Conservation (phyloP, 176 grass and related monocot species). For the Typha latifolia region DNA sequence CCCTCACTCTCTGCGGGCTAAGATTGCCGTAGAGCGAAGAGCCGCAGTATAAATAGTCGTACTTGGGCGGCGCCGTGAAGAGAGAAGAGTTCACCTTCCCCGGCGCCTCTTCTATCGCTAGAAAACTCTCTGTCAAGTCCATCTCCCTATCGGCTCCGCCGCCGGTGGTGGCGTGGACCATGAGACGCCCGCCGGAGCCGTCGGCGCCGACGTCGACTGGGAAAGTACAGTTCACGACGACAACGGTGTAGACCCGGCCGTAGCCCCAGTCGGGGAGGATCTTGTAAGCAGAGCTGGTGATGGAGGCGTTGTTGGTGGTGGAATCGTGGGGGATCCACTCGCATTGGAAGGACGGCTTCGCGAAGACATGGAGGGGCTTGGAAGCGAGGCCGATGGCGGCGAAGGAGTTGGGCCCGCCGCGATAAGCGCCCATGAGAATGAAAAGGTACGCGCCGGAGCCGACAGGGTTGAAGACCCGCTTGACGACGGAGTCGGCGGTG, state of each 20-base stretch:
- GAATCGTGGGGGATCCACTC: slow-evolving; percentile 54
- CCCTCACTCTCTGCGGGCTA: slow-evolving; percentile 54
- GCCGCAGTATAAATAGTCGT: slow-evolving; percentile 87
- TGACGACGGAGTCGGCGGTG: slow-evolving; percentile 14
- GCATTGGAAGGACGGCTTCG: slow-evolving; percentile 69
- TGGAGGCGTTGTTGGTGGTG: slow-evolving; percentile 6
- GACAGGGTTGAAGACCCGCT: slow-evolving; percentile 57
- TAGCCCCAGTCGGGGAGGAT: slow-evolving; percentile 96
- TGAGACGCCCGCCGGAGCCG: slow-evolving; percentile 45
- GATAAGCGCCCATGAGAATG: slow-evolving; percentile 89
- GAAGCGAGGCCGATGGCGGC: slow-evolving; percentile 68
- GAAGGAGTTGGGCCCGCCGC: slow-evolving; percentile 61
- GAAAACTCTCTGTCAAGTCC: slow-evolving; percentile 45
- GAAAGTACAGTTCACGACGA: slow-evolving; percentile 84
- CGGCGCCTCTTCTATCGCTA: slow-evolving; percentile 53
- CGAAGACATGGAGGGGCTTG: slow-evolving; percentile 70
- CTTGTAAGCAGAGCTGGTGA: slow-evolving; percentile 39
- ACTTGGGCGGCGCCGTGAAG: slow-evolving; percentile 41
- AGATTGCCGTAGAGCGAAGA: slow-evolving; percentile 79
- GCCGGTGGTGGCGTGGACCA: slow-evolving; percentile 59
- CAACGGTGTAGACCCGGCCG: slow-evolving; percentile 64
- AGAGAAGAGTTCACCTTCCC: slow-evolving; percentile 47
- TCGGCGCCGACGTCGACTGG: slow-evolving; percentile 37
- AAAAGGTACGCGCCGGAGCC: slow-evolving; percentile 74
- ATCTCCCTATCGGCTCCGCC: slow-evolving; percentile 40